Base-by-base conservation (phyloP, 345 rosid species). In the Eucalyptus regnans region DNA sequence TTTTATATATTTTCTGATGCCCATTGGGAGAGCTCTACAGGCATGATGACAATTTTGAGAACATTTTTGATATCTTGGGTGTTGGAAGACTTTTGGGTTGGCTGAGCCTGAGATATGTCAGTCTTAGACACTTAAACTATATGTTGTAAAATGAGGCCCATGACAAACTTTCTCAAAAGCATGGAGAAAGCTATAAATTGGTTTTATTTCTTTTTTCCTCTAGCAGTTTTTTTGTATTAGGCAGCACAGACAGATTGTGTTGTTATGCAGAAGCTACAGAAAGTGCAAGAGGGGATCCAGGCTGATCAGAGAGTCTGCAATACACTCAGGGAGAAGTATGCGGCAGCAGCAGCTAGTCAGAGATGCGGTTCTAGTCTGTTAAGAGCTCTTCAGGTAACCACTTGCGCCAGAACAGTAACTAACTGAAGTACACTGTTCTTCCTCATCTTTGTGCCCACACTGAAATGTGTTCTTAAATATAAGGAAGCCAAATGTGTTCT, bases 231-330 rank as follows among this genome's bases (percentile, higher is more conserved):
- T 88, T 71, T 33, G 81, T 37, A 18, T 71, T 71, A 71, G 81
- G 41, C 13, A 20, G 81, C 81, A 20, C 14, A 18, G 44, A 71
- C 48, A 12, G 83, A 76, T 22, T 76, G 15, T 76, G 29, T 76
- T 76, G 83, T 76, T 18, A 76, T 76, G 48, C 98, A 96, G 99
- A 97, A 95, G 94, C 93, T 97, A 50, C 95, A 93, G 93, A 96
- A 94, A 90, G 92, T 92, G 90, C 93, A 94, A 91, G 64, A 89
- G 87, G 94, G 93, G 79, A 92, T 94, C 87, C 93, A 94, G 90
- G 96, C 95, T 87, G 97, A 94, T 92, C 97, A 94, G 91, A 95
- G 91, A 89, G 89, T 56, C 87, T 94, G 94, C 91, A 93, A 95
- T 91, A 87, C 89, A 88, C 92, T 92, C 71, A 95, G 94, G 92